Conservation (phyloP, 495 filamentous ascomycete genomes). For the Cenococcum geophilum region DNA sequence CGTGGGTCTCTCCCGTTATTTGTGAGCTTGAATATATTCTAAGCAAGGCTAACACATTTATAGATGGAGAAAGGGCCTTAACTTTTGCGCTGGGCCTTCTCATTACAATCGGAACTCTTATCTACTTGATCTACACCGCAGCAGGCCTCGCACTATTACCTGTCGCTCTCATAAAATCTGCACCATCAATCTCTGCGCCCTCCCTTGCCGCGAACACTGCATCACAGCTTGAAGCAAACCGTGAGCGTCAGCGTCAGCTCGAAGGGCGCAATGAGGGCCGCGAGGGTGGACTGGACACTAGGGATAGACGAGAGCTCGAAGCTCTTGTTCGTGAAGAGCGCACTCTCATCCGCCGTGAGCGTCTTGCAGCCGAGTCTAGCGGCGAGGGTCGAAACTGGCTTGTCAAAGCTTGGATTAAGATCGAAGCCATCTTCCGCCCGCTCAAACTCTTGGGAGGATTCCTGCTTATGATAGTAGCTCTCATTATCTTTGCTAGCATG, state of each 20-base stretch:
- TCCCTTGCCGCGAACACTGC: slow-evolving; percentile 67
- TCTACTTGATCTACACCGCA: slow-evolving; percentile 85
- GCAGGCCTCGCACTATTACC: slow-evolving; percentile 85
- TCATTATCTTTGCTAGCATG: slow-evolving; percentile 85
- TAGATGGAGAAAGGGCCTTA: slow-evolving; percentile 83
- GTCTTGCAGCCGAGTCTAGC: slow-evolving; percentile 71
- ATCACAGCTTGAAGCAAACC: slow-evolving; percentile 73
- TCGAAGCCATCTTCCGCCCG: slow-evolving; percentile 71
- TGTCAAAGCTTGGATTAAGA: slow-evolving; percentile 66
- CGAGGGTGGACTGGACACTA: slow-evolving; percentile 63
- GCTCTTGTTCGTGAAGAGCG: slow-evolving; percentile 80
- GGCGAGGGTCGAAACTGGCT: slow-evolving; percentile 66
- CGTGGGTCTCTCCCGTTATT: slow-evolving; percentile 45
- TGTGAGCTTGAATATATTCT: slow-evolving; percentile 1
- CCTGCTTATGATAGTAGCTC: slow-evolving; percentile 60
- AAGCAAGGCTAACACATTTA: slow-evolving; percentile 22
- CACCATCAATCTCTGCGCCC: slow-evolving; percentile 72
- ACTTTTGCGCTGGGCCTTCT: slow-evolving; percentile 83
- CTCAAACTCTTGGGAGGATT: slow-evolving; percentile 82
- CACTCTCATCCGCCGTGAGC: slow-evolving; percentile 82
- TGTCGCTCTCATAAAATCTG: slow-evolving; percentile 81
- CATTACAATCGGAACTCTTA: slow-evolving; percentile 72
- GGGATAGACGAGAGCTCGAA: slow-evolving; percentile 85
- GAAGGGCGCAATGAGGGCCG: slow-evolving; percentile 79
- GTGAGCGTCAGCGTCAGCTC: slow-evolving; percentile 84